A percentile compares a stretch with the other conserved stretches of the same genome.
Evolutionary conservation across 1,284 basidiomycete species (phyloP).

Genomic region (Tetrapyrgos nigripes): DNA sequence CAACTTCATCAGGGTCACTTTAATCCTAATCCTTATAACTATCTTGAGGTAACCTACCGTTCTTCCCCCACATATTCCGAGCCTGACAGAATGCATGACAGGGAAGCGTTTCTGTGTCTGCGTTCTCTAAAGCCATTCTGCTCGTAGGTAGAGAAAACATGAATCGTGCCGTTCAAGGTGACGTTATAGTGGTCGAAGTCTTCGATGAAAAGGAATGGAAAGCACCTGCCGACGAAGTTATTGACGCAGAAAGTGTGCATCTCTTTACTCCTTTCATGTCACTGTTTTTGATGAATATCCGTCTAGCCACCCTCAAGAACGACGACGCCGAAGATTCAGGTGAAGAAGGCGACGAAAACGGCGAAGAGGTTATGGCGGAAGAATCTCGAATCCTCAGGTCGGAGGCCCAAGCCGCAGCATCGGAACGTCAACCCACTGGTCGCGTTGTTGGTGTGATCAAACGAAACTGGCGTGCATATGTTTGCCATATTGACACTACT

Average conservation of each 20-base stretch:
- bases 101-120: constrained; percentile 83
- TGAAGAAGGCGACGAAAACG: constrained; percentile 50
- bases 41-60: constrained; percentile 74
- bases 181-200: constrained; percentile 91
- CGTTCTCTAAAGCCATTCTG: constrained; percentile 81
- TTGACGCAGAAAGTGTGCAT: constrained; percentile 85
- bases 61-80: not conserved
- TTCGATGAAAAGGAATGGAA: constrained; percentile 94
- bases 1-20: constrained; percentile 92
- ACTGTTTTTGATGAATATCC: constrained; percentile 4
- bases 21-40: constrained; percentile 96
- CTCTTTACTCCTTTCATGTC: constrained; percentile 6
- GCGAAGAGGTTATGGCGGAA: constrained; percentile 57
- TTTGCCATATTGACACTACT: constrained; percentile 93
- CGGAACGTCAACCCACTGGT: constrained; percentile 88
- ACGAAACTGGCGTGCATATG: constrained; percentile 96
- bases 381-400: constrained; percentile 57
- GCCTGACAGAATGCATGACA: constrained; percentile 32
- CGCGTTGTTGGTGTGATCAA: constrained; percentile 92
- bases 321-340: constrained; percentile 87
- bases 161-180: constrained; percentile 96
- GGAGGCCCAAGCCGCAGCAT: constrained; percentile 39
- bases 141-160: constrained; percentile 92
- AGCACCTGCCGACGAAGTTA: constrained; percentile 89
- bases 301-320: constrained; percentile 80